Conservation (phyloP, 495 filamentous ascomycete species). For the Xylaria nigripes region DNA sequence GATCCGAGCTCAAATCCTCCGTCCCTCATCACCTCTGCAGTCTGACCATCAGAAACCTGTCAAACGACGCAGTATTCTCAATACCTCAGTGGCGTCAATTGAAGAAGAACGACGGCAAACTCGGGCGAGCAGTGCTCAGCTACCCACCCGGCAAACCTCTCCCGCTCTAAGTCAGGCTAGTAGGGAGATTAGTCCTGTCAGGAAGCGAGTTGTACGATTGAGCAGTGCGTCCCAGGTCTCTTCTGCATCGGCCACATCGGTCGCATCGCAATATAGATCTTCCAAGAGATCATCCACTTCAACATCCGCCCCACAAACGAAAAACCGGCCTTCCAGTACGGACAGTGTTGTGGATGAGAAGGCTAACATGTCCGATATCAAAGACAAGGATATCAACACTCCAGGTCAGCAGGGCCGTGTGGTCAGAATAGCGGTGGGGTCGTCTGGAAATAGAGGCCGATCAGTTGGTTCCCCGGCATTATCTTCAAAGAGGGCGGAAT, state of each 20-base stretch:
- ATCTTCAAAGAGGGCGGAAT: constrained; percentile 29
- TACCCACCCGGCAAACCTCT: constrained; percentile 29
- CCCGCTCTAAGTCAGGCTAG: constrained; percentile 25
- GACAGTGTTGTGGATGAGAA: constrained; percentile 29
- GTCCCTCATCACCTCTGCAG: constrained; percentile 40
- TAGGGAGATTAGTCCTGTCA: constrained; percentile 32
- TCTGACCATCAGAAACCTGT: constrained; percentile 33
- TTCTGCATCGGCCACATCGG: constrained; percentile 11
- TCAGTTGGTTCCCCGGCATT: constrained; percentile 36
- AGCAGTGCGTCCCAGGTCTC: constrained; percentile 34
- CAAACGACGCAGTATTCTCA: constrained; percentile 27
- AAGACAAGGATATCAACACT: constrained; percentile 52
- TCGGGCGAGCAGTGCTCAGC: constrained; percentile 32
- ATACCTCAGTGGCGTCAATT: constrained; percentile 23
- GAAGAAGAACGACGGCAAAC: constrained; percentile 30
- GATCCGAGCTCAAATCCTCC: constrained; percentile 39
- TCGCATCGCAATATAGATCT: constrained; percentile 21
- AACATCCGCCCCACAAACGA: constrained; percentile 21
- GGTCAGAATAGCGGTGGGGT: constrained; percentile 49
- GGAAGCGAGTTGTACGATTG: constrained; percentile 53
- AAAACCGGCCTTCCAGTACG: constrained; percentile 27
- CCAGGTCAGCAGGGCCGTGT: constrained; percentile 56
- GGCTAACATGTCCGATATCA: constrained; percentile 19
- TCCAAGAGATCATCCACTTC: constrained; percentile 30
- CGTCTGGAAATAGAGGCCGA: constrained; percentile 32